Base-by-base conservation (phyloP, 2,329 filamentous ascomycete genomes). In the Penicillium sp. region DNA sequence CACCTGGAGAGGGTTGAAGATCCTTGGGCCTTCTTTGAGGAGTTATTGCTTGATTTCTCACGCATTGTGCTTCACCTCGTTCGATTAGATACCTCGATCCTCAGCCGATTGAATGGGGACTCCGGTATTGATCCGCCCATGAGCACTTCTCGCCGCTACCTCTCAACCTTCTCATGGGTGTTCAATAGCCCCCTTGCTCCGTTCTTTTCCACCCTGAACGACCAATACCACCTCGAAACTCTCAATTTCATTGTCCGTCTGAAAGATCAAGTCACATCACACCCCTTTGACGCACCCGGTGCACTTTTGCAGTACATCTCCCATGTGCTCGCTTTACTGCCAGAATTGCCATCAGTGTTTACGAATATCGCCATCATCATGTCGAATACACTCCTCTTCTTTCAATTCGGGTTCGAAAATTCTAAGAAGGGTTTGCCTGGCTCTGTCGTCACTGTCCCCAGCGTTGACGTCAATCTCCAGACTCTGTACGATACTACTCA, bases 21-120 rank as follows among this genome's bases (percentile, higher is more conserved):
- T 4, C 55, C 61, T 6, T 69, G 69, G 59, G 41, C 44, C 11
- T 70, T 67, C 44, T 53, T 79, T n/a, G 71, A 76, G 54, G 71
- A 74, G 24, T 76, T 79, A 45, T 68, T 78, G 45, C 59, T 72
- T 11, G 62, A 68, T 38, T 80, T 69, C 58, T 68, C 69, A 34
- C 70, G 66, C 22, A 65, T 80, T 36, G 62, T 75, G 4, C 60
- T 77, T 13, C 75, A 76, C 41, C 62, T 80, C 40, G 57, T 77
- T 36, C 62, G 64, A 11, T 60, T 77, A 50, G 78, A 80, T 56
- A 70, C 61, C 16, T 43, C 61, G 24, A 57, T 67, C n/a, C 54
- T 79, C 48, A 58, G 56, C 13, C 56, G 63, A 14, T 53, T 69
- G 40, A 50, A 18, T 1, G 31, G 62, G 13, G 58, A 72, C 5